These are phyloP conservation scores for Penicillium sp. DNA, from an alignment of 2,329 filamentous ascomycete species.

Conservation along the genomic window DNA sequence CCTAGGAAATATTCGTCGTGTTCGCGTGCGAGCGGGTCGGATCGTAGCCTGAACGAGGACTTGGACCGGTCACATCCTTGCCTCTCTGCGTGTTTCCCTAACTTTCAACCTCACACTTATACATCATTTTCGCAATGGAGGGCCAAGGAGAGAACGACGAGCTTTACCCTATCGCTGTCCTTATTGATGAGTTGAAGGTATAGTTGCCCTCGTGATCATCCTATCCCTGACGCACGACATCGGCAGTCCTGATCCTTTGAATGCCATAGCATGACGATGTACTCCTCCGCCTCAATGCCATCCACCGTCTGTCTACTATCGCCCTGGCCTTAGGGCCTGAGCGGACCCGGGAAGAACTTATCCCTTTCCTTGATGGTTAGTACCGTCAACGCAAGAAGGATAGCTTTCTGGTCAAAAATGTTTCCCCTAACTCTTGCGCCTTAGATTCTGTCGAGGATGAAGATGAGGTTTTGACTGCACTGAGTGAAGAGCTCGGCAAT, in stretches of 20 bases:
- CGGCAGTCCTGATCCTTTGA: too few relatives aligned
- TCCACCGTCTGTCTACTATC: slow-evolving; percentile 95
- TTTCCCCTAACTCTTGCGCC: too few relatives aligned
- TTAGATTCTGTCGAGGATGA: slow-evolving; percentile 97
- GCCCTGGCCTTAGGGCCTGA: slow-evolving; percentile 90
- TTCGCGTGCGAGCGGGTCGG: too few relatives aligned
- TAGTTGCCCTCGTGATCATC: slow-evolving; percentile 13
- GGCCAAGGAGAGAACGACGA: slow-evolving; percentile 87
- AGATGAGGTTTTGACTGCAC: slow-evolving; percentile 90
- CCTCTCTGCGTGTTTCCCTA: slow-evolving; percentile 22
- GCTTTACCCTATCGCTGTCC: slow-evolving; percentile 98
- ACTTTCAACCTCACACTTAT: too few relatives aligned
- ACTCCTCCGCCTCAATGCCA: slow-evolving; percentile 91
- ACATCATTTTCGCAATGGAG: slow-evolving; percentile 62
- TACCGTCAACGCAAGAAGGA: slow-evolving; percentile 21
- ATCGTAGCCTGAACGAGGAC: too few relatives aligned
- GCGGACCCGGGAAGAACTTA: slow-evolving; percentile 93
- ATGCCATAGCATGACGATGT: slow-evolving; percentile 83
- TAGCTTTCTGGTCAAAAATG: too few relatives aligned
- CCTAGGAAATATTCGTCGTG: too few relatives aligned
- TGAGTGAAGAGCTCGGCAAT: slow-evolving; percentile 90
- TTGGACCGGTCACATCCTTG: too few relatives aligned
- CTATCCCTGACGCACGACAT: too few relatives aligned
- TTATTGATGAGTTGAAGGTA: slow-evolving; percentile 99
- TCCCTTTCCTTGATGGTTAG: slow-evolving; percentile 97